Evolutionary conservation across 768 basidiomycete species (phyloP).

Genomic region (Leccinellum albellum): DNA sequence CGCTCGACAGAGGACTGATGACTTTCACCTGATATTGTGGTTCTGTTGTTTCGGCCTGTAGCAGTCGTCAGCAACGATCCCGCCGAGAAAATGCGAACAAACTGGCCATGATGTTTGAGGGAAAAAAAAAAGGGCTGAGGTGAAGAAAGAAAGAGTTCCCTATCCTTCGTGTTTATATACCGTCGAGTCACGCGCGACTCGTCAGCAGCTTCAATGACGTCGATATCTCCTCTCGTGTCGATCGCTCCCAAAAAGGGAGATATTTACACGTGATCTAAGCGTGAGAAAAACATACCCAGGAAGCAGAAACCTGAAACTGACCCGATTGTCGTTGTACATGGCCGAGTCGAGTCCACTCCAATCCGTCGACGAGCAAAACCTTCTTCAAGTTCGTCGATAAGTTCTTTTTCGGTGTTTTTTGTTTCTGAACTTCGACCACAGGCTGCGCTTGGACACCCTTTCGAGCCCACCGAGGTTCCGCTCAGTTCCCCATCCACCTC

Average conservation of each 20-base stretch:
- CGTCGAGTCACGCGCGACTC: slow-evolving; percentile 15
- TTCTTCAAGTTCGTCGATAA: slow-evolving; percentile 19
- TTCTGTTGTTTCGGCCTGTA: slow-evolving; percentile 18
- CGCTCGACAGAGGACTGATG: accelerated
- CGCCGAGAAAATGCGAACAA: background rate
- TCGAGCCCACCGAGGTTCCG: slow-evolving; percentile 23
- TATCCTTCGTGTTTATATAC: slow-evolving; percentile 12
- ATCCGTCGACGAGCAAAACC: slow-evolving; percentile 19
- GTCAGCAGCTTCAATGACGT: slow-evolving; percentile 18
- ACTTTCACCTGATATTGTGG: slow-evolving; percentile 24
- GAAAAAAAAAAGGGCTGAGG: background rate
- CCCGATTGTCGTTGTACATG: slow-evolving; percentile 11
- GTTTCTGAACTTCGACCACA: background rate
- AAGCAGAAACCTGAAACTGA: background rate
- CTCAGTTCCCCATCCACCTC: slow-evolving; percentile 3
- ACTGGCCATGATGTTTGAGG: slow-evolving; percentile 12
- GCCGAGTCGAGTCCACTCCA: slow-evolving; percentile 23
- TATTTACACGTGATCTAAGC: slow-evolving; percentile 8
- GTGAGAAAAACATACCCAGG: slow-evolving; percentile 1
- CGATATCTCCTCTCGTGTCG: slow-evolving; percentile 8
- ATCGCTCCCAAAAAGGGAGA: slow-evolving; percentile 3
- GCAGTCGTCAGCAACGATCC: background rate
- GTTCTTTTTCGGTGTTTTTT: background rate
- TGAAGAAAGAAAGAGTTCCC: background rate
- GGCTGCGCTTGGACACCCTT: slow-evolving; percentile 26